Evolutionary conservation across 352 stramenopile species (phyloP).

Genomic region (Phytophthora multivora): DNA sequence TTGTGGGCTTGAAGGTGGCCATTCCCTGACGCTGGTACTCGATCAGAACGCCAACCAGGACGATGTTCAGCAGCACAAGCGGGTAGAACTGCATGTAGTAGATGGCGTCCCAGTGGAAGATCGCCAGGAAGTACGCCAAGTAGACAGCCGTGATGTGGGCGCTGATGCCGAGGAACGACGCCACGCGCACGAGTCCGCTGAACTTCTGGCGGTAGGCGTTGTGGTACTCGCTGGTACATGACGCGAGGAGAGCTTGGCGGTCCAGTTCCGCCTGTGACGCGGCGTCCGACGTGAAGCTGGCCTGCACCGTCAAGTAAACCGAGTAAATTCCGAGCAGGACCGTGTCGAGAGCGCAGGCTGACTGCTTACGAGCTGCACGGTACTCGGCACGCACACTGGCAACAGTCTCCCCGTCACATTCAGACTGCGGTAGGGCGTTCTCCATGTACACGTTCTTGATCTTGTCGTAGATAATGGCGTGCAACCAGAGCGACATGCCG

Average conservation of each 20-base stretch:
- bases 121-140: slow-evolving; percentile 66
- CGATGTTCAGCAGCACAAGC: slow-evolving; percentile 63
- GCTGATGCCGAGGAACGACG: slow-evolving; percentile 85
- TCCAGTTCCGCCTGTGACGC: slow-evolving; percentile 62
- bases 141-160: slow-evolving; percentile 77
- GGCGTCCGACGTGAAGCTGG: slow-evolving; percentile 68
- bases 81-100: slow-evolving; percentile 85
- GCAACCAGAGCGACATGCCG: slow-evolving; percentile 76
- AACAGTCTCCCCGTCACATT: slow-evolving; percentile 83
- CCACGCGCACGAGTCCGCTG: slow-evolving; percentile 61
- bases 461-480: slow-evolving; percentile 87
- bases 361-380: slow-evolving; percentile 63
- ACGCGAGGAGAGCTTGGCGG: slow-evolving; percentile 60
- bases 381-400: slow-evolving; percentile 80
- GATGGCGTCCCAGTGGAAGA: slow-evolving; percentile 76
- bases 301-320: slow-evolving; percentile 72
- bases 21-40: slow-evolving; percentile 75
- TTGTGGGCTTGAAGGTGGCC: slow-evolving; percentile 48
- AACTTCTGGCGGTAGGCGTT: slow-evolving; percentile 63
- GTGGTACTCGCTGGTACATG: slow-evolving; percentile 71
- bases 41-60: slow-evolving; percentile 56
- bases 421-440: slow-evolving; percentile 76
- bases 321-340: slow-evolving; percentile 80
- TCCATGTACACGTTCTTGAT: slow-evolving; percentile 91
- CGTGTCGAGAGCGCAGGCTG: slow-evolving; percentile 64